phyloP scores from a whole-genome alignment of 1,284 basidiomycete species.

The Ustilago esculenta region DNA sequence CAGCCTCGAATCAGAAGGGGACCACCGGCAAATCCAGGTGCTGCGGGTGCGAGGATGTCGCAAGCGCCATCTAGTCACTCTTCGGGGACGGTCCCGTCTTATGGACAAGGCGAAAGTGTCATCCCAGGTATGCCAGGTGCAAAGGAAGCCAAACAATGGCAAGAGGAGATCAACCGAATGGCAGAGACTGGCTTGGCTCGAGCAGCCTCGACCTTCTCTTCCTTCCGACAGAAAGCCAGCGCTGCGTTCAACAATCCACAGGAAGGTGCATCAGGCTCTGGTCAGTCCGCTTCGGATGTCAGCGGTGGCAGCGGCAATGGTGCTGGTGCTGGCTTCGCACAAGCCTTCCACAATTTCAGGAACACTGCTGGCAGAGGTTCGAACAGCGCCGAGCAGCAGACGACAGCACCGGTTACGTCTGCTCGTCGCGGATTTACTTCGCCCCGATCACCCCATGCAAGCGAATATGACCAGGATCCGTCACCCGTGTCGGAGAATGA shows the following conservation, averaged over 20 bases:
- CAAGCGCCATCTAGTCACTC: constrained; percentile 14
- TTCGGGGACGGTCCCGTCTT: constrained; percentile 6
- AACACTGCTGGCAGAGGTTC: constrained; percentile 13
- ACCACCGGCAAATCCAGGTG: neutral
- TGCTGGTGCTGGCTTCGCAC: constrained; percentile 20
- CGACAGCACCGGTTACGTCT: neutral
- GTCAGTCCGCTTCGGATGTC: constrained; percentile 9
- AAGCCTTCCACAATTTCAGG: constrained; percentile 34
- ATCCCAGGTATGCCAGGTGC: constrained; percentile 53
- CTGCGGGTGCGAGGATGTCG: constrained; percentile 16
- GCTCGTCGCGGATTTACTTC: constrained; percentile 18
- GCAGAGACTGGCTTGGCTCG: constrained; percentile 51
- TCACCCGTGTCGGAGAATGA: constrained; percentile 56
- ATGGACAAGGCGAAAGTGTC: constrained; percentile 32
- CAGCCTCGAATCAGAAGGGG: constrained; percentile 48
- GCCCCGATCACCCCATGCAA: constrained; percentile 38
- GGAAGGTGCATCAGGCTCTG: constrained; percentile 6
- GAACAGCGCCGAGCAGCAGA: neutral
- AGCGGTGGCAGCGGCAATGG: neutral
- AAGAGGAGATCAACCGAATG: constrained; percentile 57
- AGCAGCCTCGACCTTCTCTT: constrained; percentile 56
- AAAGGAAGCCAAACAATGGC: constrained; percentile 58
- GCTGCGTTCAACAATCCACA: constrained; percentile 39
- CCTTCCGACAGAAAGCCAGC: constrained; percentile 49
- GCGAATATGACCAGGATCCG: constrained; percentile 53